Evolutionary conservation across 2,329 filamentous ascomycete species (phyloP), one percentile per base, ranked within the genome.

Genomic region (Colletotrichum limetticola): DNA sequence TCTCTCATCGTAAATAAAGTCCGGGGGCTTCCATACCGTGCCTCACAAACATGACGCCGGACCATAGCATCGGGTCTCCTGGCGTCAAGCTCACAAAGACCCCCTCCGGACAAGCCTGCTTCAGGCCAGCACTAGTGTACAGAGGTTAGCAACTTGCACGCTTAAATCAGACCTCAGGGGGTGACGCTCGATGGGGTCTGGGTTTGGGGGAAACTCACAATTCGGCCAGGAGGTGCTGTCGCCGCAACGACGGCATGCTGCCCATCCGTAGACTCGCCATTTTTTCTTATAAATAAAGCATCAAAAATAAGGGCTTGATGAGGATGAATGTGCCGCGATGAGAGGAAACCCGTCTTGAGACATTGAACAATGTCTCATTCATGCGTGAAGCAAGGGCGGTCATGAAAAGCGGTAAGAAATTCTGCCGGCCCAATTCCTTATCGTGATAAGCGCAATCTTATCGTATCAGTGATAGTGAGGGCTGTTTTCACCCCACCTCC

Each of bases 21-120:
- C 22, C 14, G 14, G 35, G 24, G 24, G 30, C 26, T 60, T 22
- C 26, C 78, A 78, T 85, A 97, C 96, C 96, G 86, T 94, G 92
- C 69, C 95, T 93, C 74, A 98, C 91, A 80, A 98, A 98, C 32
- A 98, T 87, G 24, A 97, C 93, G n/a, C 95, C 95, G 37, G 92
- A 93, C 96, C 96, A 98, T 61, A 95, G 85, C 19, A 91, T 91
- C 22, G 94, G 91, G 79, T 98, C 93, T 28, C 93, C 93, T 0
- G 94, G 94, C 32, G 93, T 94, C 72, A 98, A 89, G 81, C 90
- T 94, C 82, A 98, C 90, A 83, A 97, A 98, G 74, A 98, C 88
- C 66, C 97, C 96, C 69, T 94, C 91, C 2, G 95, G 95, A 81
- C 93, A 95, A 72, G 92, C 91, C 84, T 94, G 90, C 82, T 93